Conservation (phyloP, 2,329 filamentous ascomycete species). For the Simplicillium sp. region DNA sequence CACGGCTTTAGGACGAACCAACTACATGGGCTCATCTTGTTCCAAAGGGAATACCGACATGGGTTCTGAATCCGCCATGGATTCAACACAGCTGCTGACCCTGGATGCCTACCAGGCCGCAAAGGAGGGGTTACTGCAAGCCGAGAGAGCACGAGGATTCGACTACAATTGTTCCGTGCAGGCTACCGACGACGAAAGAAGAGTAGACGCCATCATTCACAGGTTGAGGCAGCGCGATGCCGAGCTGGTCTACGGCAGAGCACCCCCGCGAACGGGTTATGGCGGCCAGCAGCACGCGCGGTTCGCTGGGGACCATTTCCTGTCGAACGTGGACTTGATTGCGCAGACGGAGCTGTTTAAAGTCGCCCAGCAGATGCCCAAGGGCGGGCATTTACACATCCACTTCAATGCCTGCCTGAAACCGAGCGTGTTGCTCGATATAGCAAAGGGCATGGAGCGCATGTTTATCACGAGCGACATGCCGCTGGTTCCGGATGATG, state of each 20-base stretch:
- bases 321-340: conserved; percentile 45
- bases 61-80: no score
- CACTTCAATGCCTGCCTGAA: conserved; percentile 70
- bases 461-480: conserved; percentile 60
- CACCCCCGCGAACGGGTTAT: conserved; percentile 22
- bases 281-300: conserved; percentile 33
- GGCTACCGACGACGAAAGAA: conserved; percentile 23
- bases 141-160: conserved; percentile 29
- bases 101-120: conserved; percentile 19
- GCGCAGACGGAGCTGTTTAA: conserved; percentile 45
- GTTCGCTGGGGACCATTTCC: conserved; percentile 46
- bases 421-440: conserved; percentile 47
- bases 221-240: conserved; percentile 25
- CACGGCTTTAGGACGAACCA: no score
- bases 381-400: conserved; percentile 64
- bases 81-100: background rate
- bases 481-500: conserved; percentile 30
- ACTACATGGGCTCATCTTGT: no score
- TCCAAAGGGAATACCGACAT: no score
- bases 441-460: conserved; percentile 43
- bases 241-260: conserved; percentile 22
- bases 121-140: conserved; percentile 18
- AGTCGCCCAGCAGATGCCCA: conserved; percentile 52
- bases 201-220: conserved; percentile 30
- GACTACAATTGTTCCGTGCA: conserved; percentile 23